A percentile compares a stretch with the other conserved stretches of the same genome.
Evolutionary conservation across 2,329 filamentous ascomycete genomes (phyloP).

Genomic region (Paecilomyces sp.): DNA sequence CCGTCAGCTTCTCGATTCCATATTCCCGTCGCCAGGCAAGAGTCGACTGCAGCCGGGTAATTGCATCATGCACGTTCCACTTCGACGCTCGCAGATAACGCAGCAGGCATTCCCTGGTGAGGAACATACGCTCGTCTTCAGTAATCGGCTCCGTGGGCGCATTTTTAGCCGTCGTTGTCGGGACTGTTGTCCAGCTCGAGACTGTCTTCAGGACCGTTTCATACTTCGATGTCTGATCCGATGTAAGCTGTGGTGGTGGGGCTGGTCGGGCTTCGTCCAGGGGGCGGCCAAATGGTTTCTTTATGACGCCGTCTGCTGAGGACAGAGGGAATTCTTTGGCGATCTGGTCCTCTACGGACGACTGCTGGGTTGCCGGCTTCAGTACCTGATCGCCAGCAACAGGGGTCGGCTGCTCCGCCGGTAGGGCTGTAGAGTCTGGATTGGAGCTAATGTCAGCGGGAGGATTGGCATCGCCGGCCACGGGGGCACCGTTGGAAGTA

Average conservation of each 20-base stretch:
- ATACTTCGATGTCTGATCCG: constrained; percentile 79
- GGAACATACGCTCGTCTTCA: constrained; percentile 77
- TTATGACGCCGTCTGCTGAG: constrained; percentile 34
- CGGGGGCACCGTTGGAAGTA: neutral
- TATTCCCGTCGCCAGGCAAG: constrained; percentile 88
- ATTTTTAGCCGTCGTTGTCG: constrained; percentile 54
- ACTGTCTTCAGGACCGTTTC: constrained; percentile 64
- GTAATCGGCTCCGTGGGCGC: constrained; percentile 57
- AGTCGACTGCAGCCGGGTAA: constrained; percentile 72
- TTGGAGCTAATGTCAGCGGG: neutral
- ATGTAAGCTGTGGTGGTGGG: constrained; percentile 54
- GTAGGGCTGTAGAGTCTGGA: neutral
- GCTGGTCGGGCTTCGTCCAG: constrained; percentile 52
- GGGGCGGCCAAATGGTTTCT: constrained; percentile 55
- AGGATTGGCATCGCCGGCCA: neutral
- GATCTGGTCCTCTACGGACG: constrained; percentile 7
- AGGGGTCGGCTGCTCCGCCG: neutral
- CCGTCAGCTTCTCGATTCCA: constrained; percentile 64
- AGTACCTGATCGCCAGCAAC: constrained; percentile 5
- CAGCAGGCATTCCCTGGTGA: constrained; percentile 85
- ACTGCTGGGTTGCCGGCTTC: neutral
- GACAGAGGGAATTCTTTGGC: constrained; percentile 29
- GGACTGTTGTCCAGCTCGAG: constrained; percentile 63
- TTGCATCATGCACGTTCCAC: constrained; percentile 70
- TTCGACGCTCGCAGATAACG: constrained; percentile 92